phyloP scores from a whole-genome alignment of 1,284 basidiomycete species.

The Ganoderma boninense region DNA sequence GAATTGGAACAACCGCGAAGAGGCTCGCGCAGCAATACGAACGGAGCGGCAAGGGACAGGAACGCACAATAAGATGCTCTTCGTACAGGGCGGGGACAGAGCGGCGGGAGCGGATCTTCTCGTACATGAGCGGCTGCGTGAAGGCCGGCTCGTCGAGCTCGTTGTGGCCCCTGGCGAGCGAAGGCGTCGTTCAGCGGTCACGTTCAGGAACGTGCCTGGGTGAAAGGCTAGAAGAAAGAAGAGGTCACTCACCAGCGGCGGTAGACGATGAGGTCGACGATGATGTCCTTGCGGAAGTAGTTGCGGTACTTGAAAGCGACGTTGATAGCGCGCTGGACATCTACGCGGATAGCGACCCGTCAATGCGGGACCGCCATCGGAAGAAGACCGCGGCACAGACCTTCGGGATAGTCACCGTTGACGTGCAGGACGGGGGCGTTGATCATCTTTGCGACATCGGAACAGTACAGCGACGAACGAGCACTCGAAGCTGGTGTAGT shows the following conservation, averaged over 20 bases:
- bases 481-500: constrained; percentile 87
- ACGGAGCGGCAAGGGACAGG: neutral
- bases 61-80: constrained; percentile 73
- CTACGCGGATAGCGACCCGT: constrained; percentile 45
- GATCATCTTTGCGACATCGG: constrained; percentile 91
- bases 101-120: constrained; percentile 78
- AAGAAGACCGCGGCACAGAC: constrained; percentile 43
- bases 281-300: constrained; percentile 87
- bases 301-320: constrained; percentile 86
- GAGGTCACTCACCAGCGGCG: constrained; percentile 70
- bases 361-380: neutral
- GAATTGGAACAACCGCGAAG: no score
- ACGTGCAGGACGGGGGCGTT: constrained; percentile 91
- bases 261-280: constrained; percentile 90
- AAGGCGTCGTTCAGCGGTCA: neutral
- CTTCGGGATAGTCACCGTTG: constrained; percentile 92
- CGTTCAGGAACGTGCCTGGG: neutral
- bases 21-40: neutral
- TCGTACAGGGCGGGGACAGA: constrained; percentile 88
- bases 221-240: neutral
- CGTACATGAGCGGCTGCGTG: constrained; percentile 91
- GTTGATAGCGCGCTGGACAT: constrained; percentile 81
- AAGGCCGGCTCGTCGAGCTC: constrained; percentile 92
- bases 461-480: constrained; percentile 87
- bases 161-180: constrained; percentile 76